Evolutionary conservation across 305 asterid species (phyloP).

Genomic region (Rubia peregrina): DNA sequence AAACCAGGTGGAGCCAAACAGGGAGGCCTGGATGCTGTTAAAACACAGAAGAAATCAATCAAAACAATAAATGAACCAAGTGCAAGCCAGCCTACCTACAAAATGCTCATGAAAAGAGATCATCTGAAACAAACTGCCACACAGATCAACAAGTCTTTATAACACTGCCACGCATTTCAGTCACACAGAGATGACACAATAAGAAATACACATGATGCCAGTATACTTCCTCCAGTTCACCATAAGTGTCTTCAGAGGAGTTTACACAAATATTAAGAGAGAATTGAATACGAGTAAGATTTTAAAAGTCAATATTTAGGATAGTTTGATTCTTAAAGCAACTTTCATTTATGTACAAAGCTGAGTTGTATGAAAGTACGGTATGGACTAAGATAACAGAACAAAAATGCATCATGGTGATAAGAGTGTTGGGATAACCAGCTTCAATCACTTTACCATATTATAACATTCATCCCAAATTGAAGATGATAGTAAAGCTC

Average conservation of each 20-base stretch:
- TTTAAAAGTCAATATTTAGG: neutral
- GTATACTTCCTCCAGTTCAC: neutral
- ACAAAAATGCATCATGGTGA: neutral
- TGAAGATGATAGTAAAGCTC: too few species aligned
- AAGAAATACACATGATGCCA: neutral
- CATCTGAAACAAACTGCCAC: neutral
- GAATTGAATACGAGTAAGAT: neutral
- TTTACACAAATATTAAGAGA: neutral
- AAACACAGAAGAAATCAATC: neutral
- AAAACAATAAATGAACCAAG: neutral
- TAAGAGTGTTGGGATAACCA: neutral
- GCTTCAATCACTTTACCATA: neutral
- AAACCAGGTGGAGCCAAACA: constrained; percentile 78
- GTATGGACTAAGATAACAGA: neutral
- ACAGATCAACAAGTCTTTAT: neutral
- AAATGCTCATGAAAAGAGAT: neutral
- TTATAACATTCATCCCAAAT: neutral
- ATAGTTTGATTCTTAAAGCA: too few species aligned
- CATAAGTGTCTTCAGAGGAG: neutral
- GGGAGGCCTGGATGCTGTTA: constrained; percentile 56
- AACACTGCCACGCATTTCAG: constrained; percentile 2
- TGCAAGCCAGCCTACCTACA: neutral
- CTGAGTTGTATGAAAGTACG: neutral
- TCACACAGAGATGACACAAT: neutral
- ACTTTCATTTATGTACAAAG: neutral